These are phyloP conservation scores for Candida freyschussii DNA, from an alignment of 1,139 yeast genomes.

Conservation along the genomic window DNA sequence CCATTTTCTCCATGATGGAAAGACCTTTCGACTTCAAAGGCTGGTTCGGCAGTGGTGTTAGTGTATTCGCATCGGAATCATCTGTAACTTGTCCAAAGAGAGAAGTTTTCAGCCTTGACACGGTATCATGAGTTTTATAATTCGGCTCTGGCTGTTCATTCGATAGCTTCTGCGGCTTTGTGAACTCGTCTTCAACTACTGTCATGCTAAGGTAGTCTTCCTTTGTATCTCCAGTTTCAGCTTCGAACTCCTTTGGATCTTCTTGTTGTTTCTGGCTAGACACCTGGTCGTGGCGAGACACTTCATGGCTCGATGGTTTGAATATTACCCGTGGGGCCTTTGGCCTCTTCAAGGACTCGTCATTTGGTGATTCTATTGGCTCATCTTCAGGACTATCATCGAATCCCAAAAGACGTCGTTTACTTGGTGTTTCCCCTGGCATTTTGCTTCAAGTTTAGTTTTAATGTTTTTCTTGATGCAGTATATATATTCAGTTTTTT, in stretches of 20 bases:
- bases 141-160: neutral
- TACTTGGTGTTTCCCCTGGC: constrained; percentile 2
- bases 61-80: neutral
- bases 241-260: constrained; percentile 21
- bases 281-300: constrained; percentile 25
- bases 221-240: constrained; percentile 4
- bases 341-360: constrained; percentile 3
- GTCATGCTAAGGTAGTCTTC: constrained; percentile 19
- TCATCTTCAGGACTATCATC: constrained; percentile 19
- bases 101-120: constrained; percentile 10
- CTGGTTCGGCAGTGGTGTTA: neutral
- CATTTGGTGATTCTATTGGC: constrained; percentile 1
- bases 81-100: constrained; percentile 10
- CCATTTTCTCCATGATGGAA: constrained; percentile 53
- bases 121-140: constrained; percentile 1
- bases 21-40: constrained; percentile 38
- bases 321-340: constrained; percentile 6
- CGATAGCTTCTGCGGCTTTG: constrained; percentile 8
- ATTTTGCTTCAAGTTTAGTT: neutral
- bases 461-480: neutral
- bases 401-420: constrained; percentile 27
- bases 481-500: neutral
- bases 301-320: constrained; percentile 11
- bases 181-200: constrained; percentile 12
- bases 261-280: constrained; percentile 1